Evolutionary conservation across 23 red algal species (phyloP).

Genomic region (Gracilaria domingensis): DNA sequence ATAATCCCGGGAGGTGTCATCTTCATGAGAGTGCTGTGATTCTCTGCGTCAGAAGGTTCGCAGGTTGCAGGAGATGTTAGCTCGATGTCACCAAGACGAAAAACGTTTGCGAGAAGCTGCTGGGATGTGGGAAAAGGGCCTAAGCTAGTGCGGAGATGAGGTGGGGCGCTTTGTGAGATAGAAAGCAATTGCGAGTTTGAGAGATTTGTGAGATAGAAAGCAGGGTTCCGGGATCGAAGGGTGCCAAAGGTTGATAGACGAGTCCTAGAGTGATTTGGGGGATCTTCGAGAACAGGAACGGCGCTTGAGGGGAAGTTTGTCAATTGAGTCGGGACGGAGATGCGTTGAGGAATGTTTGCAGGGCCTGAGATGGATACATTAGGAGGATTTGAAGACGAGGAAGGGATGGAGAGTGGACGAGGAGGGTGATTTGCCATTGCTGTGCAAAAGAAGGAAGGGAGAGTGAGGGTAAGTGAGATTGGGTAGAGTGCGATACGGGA

Average conservation of each 20-base stretch:
- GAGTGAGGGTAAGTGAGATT: too few species aligned
- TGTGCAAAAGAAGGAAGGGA: too few species aligned
- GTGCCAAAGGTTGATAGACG: background rate
- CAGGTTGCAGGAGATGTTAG: background rate
- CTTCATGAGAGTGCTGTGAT: background rate
- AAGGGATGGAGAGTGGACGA: too few species aligned
- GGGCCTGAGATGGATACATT: background rate
- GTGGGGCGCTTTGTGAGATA: background rate
- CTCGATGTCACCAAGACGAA: background rate
- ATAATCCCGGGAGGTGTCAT: background rate
- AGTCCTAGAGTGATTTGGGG: background rate
- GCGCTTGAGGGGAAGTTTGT: background rate
- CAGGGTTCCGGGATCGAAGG: background rate
- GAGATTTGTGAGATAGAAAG: background rate
- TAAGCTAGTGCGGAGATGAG: background rate
- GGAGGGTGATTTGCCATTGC: too few species aligned
- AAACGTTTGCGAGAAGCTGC: background rate
- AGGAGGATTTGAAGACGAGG: background rate
- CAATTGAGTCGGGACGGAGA: background rate
- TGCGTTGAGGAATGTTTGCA: background rate
- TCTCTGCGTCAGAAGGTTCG: background rate
- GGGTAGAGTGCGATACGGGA: too few species aligned
- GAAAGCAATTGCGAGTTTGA: background rate
- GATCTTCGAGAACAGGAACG: background rate
- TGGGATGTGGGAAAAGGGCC: background rate